Percentiles rank a stretch among this genome's conserved stretches.
phyloP scores from a whole-genome alignment of 345 rosid genomes.

The Arabis hirsuta region DNA sequence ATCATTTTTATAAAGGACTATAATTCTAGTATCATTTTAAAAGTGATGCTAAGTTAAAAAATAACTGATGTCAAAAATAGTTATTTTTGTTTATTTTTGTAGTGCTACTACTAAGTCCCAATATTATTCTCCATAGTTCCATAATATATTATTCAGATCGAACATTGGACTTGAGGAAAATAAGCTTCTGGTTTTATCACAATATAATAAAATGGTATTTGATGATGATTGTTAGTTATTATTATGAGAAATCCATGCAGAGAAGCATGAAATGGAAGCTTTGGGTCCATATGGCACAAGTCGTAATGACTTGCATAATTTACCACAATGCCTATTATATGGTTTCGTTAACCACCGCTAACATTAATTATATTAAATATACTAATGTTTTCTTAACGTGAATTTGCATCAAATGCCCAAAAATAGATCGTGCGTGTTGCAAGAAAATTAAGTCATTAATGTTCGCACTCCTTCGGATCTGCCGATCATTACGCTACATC shows the following conservation, averaged over 20 bases:
- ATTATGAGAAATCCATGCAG: background rate
- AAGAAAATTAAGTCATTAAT: constrained; percentile 16
- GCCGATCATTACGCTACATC: constrained; percentile 27
- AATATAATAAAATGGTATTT: background rate
- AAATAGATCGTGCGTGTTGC: constrained; percentile 32
- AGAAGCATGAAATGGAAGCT: background rate
- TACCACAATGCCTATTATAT: constrained; percentile 15
- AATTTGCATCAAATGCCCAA: constrained; percentile 14
- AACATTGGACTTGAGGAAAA: background rate
- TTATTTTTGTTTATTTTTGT: too few species aligned
- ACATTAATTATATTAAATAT: background rate
- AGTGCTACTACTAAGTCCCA: too few species aligned
- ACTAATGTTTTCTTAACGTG: constrained; percentile 6
- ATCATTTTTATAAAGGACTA: too few species aligned
- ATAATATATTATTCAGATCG: background rate
- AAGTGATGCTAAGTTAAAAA: too few species aligned
- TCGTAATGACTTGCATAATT: background rate
- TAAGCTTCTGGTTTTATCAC: background rate
- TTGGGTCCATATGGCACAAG: constrained; percentile 14
- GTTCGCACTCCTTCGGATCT: constrained; percentile 32
- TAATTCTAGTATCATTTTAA: too few species aligned
- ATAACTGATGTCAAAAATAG: too few species aligned
- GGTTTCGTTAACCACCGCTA: background rate
- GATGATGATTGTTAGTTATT: background rate
- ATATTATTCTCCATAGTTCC: background rate